phyloP scores from a whole-genome alignment of 331 rosid species.

The Cucumis variabilis region DNA sequence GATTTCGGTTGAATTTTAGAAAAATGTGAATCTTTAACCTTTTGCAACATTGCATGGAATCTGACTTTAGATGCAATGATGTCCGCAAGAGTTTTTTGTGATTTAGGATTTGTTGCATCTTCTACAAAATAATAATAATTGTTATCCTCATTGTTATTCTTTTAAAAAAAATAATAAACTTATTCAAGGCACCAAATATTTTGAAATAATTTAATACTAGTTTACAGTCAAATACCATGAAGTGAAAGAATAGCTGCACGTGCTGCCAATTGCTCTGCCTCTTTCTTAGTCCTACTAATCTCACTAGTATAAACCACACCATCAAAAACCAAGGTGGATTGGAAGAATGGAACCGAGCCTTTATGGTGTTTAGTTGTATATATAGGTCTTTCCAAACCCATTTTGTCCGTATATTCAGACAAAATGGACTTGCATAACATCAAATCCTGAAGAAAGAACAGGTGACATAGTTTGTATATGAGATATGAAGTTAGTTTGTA shows the following conservation, averaged over 20 bases:
- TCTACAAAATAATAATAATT: neutral
- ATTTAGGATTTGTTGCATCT: constrained; percentile 42
- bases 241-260: constrained; percentile 50
- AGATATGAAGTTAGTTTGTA: neutral
- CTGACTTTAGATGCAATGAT: constrained; percentile 49
- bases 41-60: constrained; percentile 33
- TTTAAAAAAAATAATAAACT: neutral
- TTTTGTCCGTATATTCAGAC: constrained; percentile 59
- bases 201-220: neutral
- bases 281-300: constrained; percentile 50
- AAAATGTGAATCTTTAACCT: neutral
- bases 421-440: constrained; percentile 57
- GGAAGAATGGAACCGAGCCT: constrained; percentile 42
- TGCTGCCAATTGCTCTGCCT: constrained; percentile 72
- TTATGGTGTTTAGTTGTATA: constrained; percentile 42
- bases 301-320: constrained; percentile 44
- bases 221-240: constrained; percentile 43
- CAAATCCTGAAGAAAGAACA: constrained; percentile 42
- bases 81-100: constrained; percentile 39
- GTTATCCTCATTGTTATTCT: too few species aligned
- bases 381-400: constrained; percentile 45
- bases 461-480: neutral
- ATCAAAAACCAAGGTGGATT: constrained; percentile 52
- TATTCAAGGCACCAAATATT: neutral
- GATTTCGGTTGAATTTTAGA: constrained; percentile 5